Evolutionary conservation across 2,329 filamentous ascomycete species (phyloP), one percentile per base, ranked within the genome.

Genomic region (Rhynchosporium graminicola): DNA sequence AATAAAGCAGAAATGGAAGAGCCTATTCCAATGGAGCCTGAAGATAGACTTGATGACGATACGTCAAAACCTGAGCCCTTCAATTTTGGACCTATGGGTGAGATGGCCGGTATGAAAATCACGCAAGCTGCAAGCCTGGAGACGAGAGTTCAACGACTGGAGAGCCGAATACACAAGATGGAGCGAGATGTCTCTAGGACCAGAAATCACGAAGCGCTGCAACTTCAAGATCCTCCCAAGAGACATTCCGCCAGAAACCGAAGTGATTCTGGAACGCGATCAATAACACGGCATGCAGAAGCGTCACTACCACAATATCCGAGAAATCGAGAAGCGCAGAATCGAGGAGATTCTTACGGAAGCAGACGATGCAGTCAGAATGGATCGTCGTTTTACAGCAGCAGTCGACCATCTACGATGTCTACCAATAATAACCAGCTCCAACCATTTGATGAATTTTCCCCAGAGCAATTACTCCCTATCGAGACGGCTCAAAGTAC

Each of bases 81-180:
- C 67, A 77, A 80, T 62, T 86, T 87, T 69, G 80, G 79, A 4
- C 76, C 80, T 28, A 73, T 83, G 54, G 71, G 74, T 52, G 77
- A 79, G 66, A 77, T 81, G 74, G 76, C 78, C 0, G 80, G 78
- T 33, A 83, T 84, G 82, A 85, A 82, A 69, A 85, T 85, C 63
- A 85, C 83, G 1, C 78, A 84, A 66, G 81, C 80, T 15, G 80
- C 79, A 10, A 81, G 77, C 66, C 70, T 86, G 9, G 83, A 87
- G 68, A 79, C 79, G 9, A 79, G 84, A 12, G 77, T 87, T 20
- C 76, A 75, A 8, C 73, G 74, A 13, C 74, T 87, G 9, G 85
- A 87, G 68, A 74, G 75, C 4, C 79, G 80, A 4, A 79, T 86
- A 69, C 74, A 78, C 26, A 80, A 79, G 47, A 74, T 87, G 64